Base-by-base conservation (phyloP, 2,329 filamentous ascomycete genomes). In the Exophiala phaeomuriformis region DNA sequence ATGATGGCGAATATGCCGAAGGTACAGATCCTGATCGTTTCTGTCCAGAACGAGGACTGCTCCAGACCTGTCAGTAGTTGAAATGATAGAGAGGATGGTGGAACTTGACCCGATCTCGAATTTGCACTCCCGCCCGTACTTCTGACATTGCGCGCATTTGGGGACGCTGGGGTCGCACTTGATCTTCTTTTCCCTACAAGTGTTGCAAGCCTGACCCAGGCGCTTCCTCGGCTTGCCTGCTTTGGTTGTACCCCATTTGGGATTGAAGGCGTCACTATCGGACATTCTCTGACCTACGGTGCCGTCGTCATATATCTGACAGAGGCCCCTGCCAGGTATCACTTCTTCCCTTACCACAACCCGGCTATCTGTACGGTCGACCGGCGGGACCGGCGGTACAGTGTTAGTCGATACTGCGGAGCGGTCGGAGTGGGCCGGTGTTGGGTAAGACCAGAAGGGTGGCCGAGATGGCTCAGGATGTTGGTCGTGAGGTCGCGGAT, bases 111-210 rank as follows among this genome's bases (percentile, higher is more conserved):
- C 87, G 71, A 86, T 88, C 71, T 88, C 87, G 66, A 89, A 90
- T 70, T 85, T 85, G 79, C 90, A 95, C 12, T 85, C 77, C 45
- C 88, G 80, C 52, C 90, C 88, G 66, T 91, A 91, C 72, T 95
- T 95, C 67, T 93, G 86, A 68, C 90, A 96, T 71, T 95, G 90
- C 50, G 90, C 81, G 64, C 90, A 96, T 62, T 88, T 89, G 37
- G 87, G 87, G 60, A 82, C 85, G 63, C 90, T 89, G 1, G 90
- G 90, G 61, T 95, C 89, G 66, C 90, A 96, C 70, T 95, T 95
- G 73, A 96, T 95, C 77, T 95, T 96, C 81, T 95, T 96, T 72
- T 95, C 90, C 47, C 90, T 82, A 68, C 90, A 96, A 8, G 89
- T 93, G 54, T 95, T 78, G 66, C 90, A 96, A n/a, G 89, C 89